Evolutionary conservation across 768 basidiomycete genomes (phyloP), one percentile per base, ranked within the genome.

Genomic region (Boletellus ananas): DNA sequence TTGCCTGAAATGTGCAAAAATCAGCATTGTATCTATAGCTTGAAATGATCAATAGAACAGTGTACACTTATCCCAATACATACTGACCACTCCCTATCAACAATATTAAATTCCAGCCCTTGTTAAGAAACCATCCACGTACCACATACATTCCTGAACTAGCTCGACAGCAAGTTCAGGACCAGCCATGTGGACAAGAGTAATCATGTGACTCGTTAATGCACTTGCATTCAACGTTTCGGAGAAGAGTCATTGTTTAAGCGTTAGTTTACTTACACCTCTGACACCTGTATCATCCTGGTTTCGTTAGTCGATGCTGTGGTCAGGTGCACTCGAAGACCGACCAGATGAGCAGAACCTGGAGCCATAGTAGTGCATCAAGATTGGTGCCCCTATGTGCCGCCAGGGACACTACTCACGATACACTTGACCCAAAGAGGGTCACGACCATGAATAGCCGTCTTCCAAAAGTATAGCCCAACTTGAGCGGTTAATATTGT

Each of bases 291-390:
- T 4, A 57, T 14, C 1, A 43, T 34, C 63, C 63, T 64, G 21
- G 44, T 42, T 27, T 54, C 6, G 10, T 60, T 3, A 53, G 42
- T 34, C 5, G 10, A 59, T 37, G 10, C 34, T 6, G 12, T 12
- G 2, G 7, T 10, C 5, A 39, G 6, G 4, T 12, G 33, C 9
- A 43, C 3, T 11, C 4, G 9, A 34, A 46, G n/a, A 52, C 62
- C 43, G 17, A 65, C 63, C 63, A 65, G 20, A 61, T 43, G 10
- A 55, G 17, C 35, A 53, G 14, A 16, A 66, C 51, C 63, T 65
- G 29, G 20, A 20, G 2, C 12, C 23, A n/a, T 20, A 23, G 13
- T 17, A 20, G 29, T 7, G 17, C 5, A 20, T 56, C 34, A 51
- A 29, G 3, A 13, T 10, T 14, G 12, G 11, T 21, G 1, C 4